phyloP scores from a whole-genome alignment of 2,329 filamentous ascomycete species.

The Arachnopeziza araneosa region DNA sequence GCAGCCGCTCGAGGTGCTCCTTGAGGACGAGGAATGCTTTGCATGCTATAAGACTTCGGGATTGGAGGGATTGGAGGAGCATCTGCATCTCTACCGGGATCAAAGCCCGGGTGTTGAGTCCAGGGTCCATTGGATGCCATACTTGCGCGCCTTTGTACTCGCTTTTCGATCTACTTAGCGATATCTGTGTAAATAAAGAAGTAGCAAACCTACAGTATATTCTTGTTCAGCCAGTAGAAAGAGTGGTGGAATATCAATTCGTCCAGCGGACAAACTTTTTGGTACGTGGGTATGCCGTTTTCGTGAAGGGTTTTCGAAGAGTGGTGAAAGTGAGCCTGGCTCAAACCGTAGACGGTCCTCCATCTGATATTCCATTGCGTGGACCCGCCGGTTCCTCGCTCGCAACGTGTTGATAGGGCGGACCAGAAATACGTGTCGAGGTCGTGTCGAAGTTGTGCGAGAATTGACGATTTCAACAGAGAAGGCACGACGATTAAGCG shows the following conservation, averaged over 20 bases:
- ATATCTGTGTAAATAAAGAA: not conserved
- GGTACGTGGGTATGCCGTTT: not conserved
- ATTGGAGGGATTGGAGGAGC: not conserved
- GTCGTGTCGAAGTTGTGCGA: not conserved
- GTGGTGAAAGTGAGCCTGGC: not conserved
- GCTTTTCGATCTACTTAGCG: not conserved
- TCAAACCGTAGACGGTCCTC: not conserved
- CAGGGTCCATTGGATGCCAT: not conserved
- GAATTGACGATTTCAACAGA: not conserved
- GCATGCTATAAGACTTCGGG: not conserved
- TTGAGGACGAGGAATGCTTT: not conserved
- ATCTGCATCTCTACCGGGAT: not conserved
- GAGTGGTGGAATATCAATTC: not conserved
- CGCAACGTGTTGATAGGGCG: not conserved
- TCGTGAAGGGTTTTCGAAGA: not conserved
- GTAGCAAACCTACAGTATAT: not conserved
- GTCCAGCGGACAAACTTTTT: not conserved
- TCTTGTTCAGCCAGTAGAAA: not conserved
- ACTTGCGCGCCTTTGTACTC: not conserved
- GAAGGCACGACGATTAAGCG: not conserved
- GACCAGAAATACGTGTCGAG: not conserved
- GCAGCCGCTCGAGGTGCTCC: not conserved
- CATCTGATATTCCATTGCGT: not conserved
- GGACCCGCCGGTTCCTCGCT: not conserved
- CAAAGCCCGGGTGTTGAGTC: not conserved